A percentile compares a stretch with the other conserved stretches of the same genome.
Conservation (phyloP, 169 alveolate species). For the Plasmodium fragile region DNA sequence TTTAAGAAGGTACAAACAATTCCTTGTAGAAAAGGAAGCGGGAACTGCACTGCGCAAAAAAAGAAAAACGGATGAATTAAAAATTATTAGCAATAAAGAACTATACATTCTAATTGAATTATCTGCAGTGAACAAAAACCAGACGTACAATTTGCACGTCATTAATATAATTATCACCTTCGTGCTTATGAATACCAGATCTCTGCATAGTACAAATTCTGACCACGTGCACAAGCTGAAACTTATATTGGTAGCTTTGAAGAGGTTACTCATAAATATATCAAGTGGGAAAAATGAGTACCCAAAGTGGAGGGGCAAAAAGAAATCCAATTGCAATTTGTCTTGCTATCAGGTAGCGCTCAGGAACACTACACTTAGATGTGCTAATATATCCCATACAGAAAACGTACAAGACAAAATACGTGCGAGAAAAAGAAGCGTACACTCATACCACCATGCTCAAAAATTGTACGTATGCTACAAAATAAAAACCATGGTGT, state of each 20-base stretch:
- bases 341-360: not conserved
- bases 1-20: slow-evolving; percentile 36
- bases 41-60: not conserved
- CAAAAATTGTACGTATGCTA: slow-evolving; percentile 13
- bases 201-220: slow-evolving; percentile 20
- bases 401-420: not conserved
- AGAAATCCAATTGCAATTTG: slow-evolving; percentile 13
- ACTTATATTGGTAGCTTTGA: slow-evolving; percentile 43
- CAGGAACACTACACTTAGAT: not conserved
- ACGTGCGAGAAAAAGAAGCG: not conserved
- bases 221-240: slow-evolving; percentile 40
- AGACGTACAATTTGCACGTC: slow-evolving; percentile 37
- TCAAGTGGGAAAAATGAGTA: not conserved
- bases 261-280: slow-evolving; percentile 48
- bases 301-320: slow-evolving; percentile 3
- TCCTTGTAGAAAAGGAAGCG: not conserved
- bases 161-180: slow-evolving; percentile 37
- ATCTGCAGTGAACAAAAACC: slow-evolving; percentile 67
- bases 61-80: slow-evolving; percentile 15
- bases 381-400: not conserved
- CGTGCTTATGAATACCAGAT: slow-evolving; percentile 22
- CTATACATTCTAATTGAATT: slow-evolving; percentile 65
- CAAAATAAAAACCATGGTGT: slow-evolving; percentile 50
- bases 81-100: slow-evolving; percentile 63
- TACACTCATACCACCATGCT: not conserved